Evolutionary conservation across 495 filamentous ascomycete species (phyloP), one percentile per base, ranked within the genome.

Genomic region (Xylaria bambusicola): DNA sequence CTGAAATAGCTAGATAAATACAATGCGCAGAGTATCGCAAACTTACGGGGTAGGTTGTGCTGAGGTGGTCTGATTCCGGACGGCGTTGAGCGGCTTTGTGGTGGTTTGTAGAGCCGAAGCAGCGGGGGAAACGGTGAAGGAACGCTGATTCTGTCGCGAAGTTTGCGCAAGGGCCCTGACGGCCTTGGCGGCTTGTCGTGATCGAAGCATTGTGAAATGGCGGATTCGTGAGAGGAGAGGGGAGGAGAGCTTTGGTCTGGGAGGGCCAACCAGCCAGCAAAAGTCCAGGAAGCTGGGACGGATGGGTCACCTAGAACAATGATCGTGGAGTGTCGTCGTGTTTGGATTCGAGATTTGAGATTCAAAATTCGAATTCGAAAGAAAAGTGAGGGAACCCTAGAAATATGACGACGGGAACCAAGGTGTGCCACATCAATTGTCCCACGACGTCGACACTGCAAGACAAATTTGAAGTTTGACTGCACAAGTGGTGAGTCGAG

Each of bases 121-220:
- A 15, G 49, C 49, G 13, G 69, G 51, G 51, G 52, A 67, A 40
- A 58, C 63, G 18, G 62, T 64, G 56, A 67, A 42, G 26, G 58
- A 40, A 60, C 64, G 66, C 60, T 62, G 56, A 54, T 53, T 66
- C 41, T 60, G 61, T 61, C 68, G 65, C 53, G 70, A 75, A 45
- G 68, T 49, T 46, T 76, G 71, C 62, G 71, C 70, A 69, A 79
- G 36, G 60, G 66, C 74, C 66, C 53, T 75, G 58, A 77, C 62
- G 72, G 77, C 75, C 62, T 71, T 69, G 65, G 67, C 61, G 40
- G 75, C 71, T 61, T 71, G 73, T 47, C 73, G 63, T 47, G 71
- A 68, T 42, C 74, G 77, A 63, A 79, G 73, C 77, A 79, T 79
- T 45, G 59, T 58, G 26, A 44, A 57, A 64, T 33, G 45, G 5